Percentiles rank a stretch among this genome's conserved stretches.
Evolutionary conservation across 805 yeast genomes (phyloP).

Genomic region (Suhomyces sp.): DNA sequence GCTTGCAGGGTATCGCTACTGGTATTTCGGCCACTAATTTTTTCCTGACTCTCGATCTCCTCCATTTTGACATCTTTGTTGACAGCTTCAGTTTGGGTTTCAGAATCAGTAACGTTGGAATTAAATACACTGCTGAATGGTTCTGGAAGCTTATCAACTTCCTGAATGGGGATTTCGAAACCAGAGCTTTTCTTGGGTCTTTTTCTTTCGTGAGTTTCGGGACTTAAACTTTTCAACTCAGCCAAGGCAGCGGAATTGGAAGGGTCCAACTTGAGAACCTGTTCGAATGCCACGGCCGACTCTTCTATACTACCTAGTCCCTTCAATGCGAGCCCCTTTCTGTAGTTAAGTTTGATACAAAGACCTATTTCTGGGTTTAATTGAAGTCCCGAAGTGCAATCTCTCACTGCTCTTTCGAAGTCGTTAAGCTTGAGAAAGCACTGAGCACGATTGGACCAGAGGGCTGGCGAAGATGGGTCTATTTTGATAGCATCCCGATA

Average conservation of each 20-base stretch:
- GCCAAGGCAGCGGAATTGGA: constrained; percentile 35
- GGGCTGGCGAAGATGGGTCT: constrained; percentile 50
- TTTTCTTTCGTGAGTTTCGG: constrained; percentile 8
- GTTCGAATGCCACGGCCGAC: constrained; percentile 28
- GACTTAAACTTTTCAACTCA: constrained; percentile 27
- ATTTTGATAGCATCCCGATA: constrained; percentile 56
- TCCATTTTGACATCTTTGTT: neutral
- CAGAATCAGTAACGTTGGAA: neutral
- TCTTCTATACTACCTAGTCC: constrained; percentile 21
- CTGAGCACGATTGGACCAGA: constrained; percentile 69
- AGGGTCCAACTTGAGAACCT: constrained; percentile 43
- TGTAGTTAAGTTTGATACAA: constrained; percentile 48
- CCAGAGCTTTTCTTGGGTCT: constrained; percentile 4
- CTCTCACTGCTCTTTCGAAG: constrained; percentile 48
- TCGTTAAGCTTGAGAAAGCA: constrained; percentile 52
- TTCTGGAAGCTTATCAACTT: constrained; percentile 44
- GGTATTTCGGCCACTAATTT: neutral
- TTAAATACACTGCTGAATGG: neutral
- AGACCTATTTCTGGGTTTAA: constrained; percentile 29
- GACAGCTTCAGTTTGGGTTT: too few species aligned
- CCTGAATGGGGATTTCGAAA: constrained; percentile 31
- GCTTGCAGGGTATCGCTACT: neutral
- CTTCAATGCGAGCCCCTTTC: constrained; percentile 45
- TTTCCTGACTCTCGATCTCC: neutral
- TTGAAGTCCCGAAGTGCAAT: constrained; percentile 49